Percentiles rank a stretch among this genome's conserved stretches.
Conservation (phyloP, 768 basidiomycete species). For the Tulasnella sp. region DNA sequence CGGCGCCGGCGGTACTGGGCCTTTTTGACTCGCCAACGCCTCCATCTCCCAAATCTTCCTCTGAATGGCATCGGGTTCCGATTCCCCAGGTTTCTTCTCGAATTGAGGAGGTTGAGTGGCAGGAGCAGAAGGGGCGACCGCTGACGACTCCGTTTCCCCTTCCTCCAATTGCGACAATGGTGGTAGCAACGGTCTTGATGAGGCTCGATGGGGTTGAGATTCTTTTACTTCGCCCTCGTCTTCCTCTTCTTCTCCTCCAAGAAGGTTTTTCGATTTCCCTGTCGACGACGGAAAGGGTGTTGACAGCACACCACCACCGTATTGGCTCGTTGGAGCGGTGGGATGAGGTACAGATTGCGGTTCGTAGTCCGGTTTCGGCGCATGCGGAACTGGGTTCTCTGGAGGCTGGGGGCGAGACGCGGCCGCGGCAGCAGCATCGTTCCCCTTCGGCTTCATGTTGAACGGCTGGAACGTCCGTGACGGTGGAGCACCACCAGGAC, state of each 20-base stretch:
- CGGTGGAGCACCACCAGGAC: not conserved
- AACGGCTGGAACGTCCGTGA: slow-evolving; percentile 5
- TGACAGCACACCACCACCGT: not conserved
- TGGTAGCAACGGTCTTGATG: not conserved
- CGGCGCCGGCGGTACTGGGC: not conserved
- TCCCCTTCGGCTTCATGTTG: not conserved
- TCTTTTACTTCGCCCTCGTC: slow-evolving; percentile 16
- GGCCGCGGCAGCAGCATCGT: not conserved
- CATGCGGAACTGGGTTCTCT: not conserved
- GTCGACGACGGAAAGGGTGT: not conserved
- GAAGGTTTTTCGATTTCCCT: not conserved
- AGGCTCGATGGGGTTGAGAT: not conserved
- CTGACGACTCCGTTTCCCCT: not conserved
- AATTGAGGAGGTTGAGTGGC: not conserved
- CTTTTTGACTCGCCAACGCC: not conserved
- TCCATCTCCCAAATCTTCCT: slow-evolving; percentile 19
- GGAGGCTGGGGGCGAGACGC: not conserved
- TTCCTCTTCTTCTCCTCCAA: slow-evolving; percentile 6
- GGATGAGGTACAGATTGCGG: not conserved
- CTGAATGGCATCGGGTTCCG: not conserved
- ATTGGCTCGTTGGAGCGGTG: not conserved
- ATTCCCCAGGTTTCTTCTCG: not conserved
- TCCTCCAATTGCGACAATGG: not conserved
- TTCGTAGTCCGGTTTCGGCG: slow-evolving; percentile 8
- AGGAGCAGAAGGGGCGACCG: not conserved